Percentiles rank a stretch among this genome's conserved stretches.
phyloP scores from a whole-genome alignment of 768 basidiomycete genomes.

The Plicaturopsis crispa region DNA sequence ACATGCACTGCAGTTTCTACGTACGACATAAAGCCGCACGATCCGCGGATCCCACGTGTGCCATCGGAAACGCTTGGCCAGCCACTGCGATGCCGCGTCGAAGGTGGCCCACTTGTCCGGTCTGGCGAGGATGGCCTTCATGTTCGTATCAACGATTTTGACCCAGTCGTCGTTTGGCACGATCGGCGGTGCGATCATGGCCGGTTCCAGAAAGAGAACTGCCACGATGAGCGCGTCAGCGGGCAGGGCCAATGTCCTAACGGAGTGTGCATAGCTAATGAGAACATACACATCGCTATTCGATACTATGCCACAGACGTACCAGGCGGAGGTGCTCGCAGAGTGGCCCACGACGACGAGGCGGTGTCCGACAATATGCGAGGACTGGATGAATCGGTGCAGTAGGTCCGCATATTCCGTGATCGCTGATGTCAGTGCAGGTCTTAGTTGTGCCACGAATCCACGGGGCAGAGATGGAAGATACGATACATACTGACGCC shows the following conservation, averaged over 20 bases:
- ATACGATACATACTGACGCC: constrained; percentile 10
- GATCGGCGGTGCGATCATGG: constrained; percentile 20
- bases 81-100: constrained; percentile 18
- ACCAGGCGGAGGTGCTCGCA: constrained; percentile 24
- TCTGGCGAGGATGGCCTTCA: constrained; percentile 15
- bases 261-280: not conserved
- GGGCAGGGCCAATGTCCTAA: constrained; percentile 4
- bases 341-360: constrained; percentile 26
- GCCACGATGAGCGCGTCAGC: constrained; percentile 17
- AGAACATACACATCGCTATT: too few relatives aligned
- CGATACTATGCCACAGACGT: constrained; percentile 6
- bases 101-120: constrained; percentile 18
- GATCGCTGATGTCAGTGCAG: constrained; percentile 12
- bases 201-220: constrained; percentile 26
- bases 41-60: constrained; percentile 22
- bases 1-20: too few relatives aligned
- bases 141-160: constrained; percentile 8
- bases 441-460: not conserved
- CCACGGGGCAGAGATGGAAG: not conserved
- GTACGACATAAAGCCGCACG: constrained; percentile 18
- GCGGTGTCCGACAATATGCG: constrained; percentile 13
- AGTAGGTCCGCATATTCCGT: constrained; percentile 18
- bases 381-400: constrained; percentile 12
- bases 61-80: constrained; percentile 19
- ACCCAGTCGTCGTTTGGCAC: constrained; percentile 16